Evolutionary conservation across 306 rosid genomes (phyloP).

Genomic region (Crotalaria pallida): DNA sequence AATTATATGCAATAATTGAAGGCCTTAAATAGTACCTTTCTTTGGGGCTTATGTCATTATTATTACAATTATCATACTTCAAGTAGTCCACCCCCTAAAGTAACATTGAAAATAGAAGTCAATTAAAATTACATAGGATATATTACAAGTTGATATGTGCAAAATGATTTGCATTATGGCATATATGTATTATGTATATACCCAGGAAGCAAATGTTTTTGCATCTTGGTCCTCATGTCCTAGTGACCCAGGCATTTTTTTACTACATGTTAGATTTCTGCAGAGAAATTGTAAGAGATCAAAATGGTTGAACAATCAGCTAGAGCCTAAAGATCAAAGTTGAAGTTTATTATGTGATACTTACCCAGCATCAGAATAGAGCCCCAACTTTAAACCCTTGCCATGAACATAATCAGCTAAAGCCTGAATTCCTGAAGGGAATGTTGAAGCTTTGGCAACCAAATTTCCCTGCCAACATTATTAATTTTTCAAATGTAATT

Average conservation of each 20-base stretch:
- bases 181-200: too few species aligned
- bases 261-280: constrained; percentile 53
- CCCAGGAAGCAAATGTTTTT: constrained; percentile 67
- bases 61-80: constrained; percentile 65
- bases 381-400: constrained; percentile 68
- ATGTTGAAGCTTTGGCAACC: constrained; percentile 54
- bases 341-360: not conserved
- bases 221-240: constrained; percentile 66
- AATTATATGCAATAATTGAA: not conserved
- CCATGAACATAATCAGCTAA: constrained; percentile 70
- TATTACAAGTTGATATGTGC: not conserved
- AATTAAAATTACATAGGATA: not conserved
- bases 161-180: not conserved
- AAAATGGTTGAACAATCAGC: constrained; percentile 4
- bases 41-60: constrained; percentile 33
- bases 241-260: constrained; percentile 60
- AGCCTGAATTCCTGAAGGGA: constrained; percentile 74
- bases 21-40: constrained; percentile 31
- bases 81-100: constrained; percentile 57
- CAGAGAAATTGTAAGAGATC: not conserved
- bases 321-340: not conserved
- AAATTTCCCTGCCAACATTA: constrained; percentile 50
- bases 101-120: not conserved
- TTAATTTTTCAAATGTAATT: not conserved
- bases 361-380: constrained; percentile 83